Percentiles rank a stretch among this genome's conserved stretches.
phyloP scores from a whole-genome alignment of 495 filamentous ascomycete species.

The Cenococcum geophilum region DNA sequence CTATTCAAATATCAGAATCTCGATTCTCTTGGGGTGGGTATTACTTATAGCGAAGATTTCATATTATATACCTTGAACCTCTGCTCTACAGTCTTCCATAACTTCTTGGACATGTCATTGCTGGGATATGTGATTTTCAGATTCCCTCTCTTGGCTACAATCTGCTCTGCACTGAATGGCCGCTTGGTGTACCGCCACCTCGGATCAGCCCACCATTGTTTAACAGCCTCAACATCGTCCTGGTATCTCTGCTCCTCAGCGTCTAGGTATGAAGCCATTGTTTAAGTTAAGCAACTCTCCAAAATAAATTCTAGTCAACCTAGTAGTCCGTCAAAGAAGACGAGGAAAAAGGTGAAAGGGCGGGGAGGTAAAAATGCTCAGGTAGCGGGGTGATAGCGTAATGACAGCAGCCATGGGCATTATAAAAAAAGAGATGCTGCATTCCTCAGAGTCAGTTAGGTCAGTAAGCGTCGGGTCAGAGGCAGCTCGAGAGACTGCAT shows the following conservation, averaged over 20 bases:
- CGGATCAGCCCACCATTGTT: conserved; percentile 89
- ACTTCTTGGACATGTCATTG: conserved; percentile 83
- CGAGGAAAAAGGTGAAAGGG: not conserved
- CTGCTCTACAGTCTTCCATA: conserved; percentile 81
- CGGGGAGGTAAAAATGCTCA: not conserved
- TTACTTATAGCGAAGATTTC: too few relatives aligned
- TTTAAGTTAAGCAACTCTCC: not conserved
- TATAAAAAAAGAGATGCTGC: conserved; percentile 2
- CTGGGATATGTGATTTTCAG: conserved; percentile 88
- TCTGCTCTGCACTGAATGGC: conserved; percentile 93
- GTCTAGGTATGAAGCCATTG: conserved; percentile 43
- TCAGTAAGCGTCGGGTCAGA: conserved; percentile 6
- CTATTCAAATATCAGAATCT: conserved; percentile 41
- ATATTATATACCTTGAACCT: conserved; percentile 65
- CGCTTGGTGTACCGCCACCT: conserved; percentile 90
- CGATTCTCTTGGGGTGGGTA: not conserved
- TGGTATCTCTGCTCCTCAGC: conserved; percentile 73
- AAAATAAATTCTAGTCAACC: not conserved
- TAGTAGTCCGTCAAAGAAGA: not conserved
- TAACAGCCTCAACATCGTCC: conserved; percentile 76
- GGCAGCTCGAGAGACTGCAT: not conserved
- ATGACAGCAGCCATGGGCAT: not conserved
- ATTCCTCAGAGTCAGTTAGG: not conserved
- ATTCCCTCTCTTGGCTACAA: conserved; percentile 88
- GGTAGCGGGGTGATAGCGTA: not conserved